Percentiles rank a stretch among this genome's conserved stretches.
These are phyloP conservation scores for Monsonia emarginata DNA, from an alignment of 441 rosid genomes.

Conservation along the genomic window DNA sequence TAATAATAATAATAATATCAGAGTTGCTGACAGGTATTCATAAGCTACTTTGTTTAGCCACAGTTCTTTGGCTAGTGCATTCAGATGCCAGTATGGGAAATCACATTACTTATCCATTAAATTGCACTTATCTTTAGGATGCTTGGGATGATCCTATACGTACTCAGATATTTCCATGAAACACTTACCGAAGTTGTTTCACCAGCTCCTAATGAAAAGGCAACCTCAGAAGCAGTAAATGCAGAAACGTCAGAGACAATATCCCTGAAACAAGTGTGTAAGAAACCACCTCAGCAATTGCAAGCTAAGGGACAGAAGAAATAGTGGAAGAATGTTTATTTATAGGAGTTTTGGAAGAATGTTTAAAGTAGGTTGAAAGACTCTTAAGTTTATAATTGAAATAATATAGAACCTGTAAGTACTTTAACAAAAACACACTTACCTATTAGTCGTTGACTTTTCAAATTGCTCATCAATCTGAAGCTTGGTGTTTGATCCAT, in stretches of 20 bases:
- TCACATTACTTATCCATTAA: background rate
- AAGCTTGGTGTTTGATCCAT: conserved; percentile 34
- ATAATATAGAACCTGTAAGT: conserved; percentile 4
- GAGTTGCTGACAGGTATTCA: background rate
- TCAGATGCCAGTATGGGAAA: conserved; percentile 2
- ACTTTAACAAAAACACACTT: conserved; percentile 10
- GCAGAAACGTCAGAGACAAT: conserved; percentile 32
- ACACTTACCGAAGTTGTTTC: conserved; percentile 58
- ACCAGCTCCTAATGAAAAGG: conserved; percentile 52
- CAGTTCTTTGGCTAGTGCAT: background rate
- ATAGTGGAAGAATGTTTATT: background rate
- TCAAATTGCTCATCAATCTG: conserved; percentile 32
- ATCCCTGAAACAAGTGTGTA: conserved; percentile 37
- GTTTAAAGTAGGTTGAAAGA: background rate
- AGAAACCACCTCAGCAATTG: conserved; percentile 15
- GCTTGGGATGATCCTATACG: background rate
- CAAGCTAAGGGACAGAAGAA: conserved; percentile 4
- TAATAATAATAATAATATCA: background rate
- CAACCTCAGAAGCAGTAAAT: conserved; percentile 60
- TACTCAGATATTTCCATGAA: conserved; percentile 17
- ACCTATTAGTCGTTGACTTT: conserved; percentile 32
- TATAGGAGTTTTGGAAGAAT: background rate
- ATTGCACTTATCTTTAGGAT: background rate
- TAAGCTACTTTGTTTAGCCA: background rate
- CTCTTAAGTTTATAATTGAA: no score